A percentile compares a stretch with the other conserved stretches of the same genome.
These are phyloP conservation scores for Chlamydomonas urium DNA, from an alignment of 139 green algal species.

Conservation along the genomic window DNA sequence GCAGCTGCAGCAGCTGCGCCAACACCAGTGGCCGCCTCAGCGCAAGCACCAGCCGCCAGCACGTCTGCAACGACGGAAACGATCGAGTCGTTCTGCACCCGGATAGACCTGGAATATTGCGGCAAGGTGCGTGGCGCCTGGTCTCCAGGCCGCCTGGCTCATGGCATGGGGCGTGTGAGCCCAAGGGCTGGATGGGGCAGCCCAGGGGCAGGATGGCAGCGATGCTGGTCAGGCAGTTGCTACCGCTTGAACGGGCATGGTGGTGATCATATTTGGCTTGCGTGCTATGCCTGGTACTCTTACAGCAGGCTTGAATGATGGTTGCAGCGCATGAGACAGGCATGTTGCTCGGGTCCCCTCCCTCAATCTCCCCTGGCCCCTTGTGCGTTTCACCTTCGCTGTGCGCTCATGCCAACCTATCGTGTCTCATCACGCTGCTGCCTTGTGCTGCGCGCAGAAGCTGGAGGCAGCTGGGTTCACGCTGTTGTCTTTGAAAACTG, in stretches of 20 bases:
- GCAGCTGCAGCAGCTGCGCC: slow-evolving; percentile 14
- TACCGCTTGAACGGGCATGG: background rate
- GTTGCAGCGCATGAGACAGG: no score
- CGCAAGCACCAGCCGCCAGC: no score
- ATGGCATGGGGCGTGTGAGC: background rate
- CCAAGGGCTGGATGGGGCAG: no score
- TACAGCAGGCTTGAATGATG: no score
- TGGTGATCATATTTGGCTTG: background rate
- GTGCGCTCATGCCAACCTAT: no score
- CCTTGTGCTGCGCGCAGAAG: slow-evolving; percentile 21
- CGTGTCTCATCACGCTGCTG: no score
- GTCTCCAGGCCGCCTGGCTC: background rate
- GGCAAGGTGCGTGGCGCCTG: slow-evolving; percentile 12
- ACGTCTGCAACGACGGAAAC: background rate
- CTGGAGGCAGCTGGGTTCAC: slow-evolving; percentile 22
- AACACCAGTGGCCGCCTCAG: slow-evolving; percentile 1
- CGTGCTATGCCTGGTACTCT: background rate
- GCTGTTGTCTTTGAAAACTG: slow-evolving; percentile 4
- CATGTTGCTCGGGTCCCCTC: no score
- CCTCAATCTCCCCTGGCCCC: background rate
- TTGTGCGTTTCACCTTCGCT: no score
- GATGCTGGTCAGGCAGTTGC: no score
- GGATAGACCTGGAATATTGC: slow-evolving; percentile 32
- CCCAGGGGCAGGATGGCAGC: no score
- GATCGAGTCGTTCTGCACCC: slow-evolving; percentile 18